A percentile compares a stretch with the other conserved stretches of the same genome.
phyloP scores from a whole-genome alignment of 257 asterid species.

The Jaltomata sinuosa region DNA sequence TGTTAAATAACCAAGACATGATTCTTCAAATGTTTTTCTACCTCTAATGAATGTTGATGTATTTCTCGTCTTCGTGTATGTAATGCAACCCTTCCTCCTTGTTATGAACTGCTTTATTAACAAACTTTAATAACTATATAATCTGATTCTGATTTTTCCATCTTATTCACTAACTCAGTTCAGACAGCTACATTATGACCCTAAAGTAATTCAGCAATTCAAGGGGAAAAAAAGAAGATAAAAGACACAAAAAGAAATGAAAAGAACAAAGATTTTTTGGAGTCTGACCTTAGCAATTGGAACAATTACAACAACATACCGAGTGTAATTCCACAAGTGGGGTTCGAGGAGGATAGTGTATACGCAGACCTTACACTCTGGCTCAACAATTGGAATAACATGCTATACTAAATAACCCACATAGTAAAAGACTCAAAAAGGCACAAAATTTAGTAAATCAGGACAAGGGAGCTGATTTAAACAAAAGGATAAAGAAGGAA shows the following conservation, averaged over 20 bases:
- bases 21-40: not conserved
- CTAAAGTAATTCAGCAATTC: not conserved
- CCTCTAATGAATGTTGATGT: not conserved
- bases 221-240: not conserved
- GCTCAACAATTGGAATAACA: not conserved
- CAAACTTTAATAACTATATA: not conserved
- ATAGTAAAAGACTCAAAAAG: not conserved
- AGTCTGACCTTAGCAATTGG: too few species aligned
- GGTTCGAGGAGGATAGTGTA: too few species aligned
- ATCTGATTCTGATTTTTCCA: not conserved
- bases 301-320: too few species aligned
- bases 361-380: too few species aligned
- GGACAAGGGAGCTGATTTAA: not conserved
- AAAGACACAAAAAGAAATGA: not conserved
- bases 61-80: not conserved
- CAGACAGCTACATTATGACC: not conserved
- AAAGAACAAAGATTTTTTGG: too few species aligned
- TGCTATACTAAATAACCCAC: not conserved
- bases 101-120: not conserved
- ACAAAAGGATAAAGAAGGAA: slow-evolving; percentile 1
- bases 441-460: not conserved
- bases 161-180: not conserved
- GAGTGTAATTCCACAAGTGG: too few species aligned
- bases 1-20: not conserved
- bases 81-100: not conserved